Conservation (phyloP, 2,329 filamentous ascomycete genomes). For the Ophiostoma fasciatum region DNA sequence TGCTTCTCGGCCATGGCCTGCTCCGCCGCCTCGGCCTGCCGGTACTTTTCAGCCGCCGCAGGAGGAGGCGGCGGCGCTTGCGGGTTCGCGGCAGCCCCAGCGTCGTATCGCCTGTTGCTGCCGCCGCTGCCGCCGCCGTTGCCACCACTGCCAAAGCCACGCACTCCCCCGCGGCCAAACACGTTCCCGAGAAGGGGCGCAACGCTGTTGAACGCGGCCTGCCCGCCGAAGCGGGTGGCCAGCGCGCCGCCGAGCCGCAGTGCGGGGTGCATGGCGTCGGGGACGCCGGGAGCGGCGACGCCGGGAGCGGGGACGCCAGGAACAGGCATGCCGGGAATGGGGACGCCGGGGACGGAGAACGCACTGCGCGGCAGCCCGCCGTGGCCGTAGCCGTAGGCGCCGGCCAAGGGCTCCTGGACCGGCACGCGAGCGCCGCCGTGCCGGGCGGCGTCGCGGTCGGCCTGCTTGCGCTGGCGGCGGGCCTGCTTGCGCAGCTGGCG, state of each 20-base stretch:
- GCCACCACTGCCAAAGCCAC: slow-evolving; percentile 5
- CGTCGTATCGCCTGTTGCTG: slow-evolving; percentile 16
- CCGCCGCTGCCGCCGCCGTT: slow-evolving; percentile 2
- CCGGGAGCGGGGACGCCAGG: not conserved
- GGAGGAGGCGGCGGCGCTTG: too few relatives aligned
- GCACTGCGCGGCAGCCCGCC: too few relatives aligned
- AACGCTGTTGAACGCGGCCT: not conserved
- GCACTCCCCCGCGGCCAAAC: slow-evolving; percentile 4
- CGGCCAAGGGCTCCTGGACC: not conserved
- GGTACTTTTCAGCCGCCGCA: slow-evolving; percentile 25
- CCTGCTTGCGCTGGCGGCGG: not conserved
- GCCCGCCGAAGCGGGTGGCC: not conserved
- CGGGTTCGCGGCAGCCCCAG: too few relatives aligned
- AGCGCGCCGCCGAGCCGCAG: slow-evolving; percentile 1
- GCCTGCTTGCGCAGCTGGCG: not conserved
- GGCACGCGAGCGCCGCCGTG: not conserved
- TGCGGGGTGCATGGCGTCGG: not conserved
- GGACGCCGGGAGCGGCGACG: not conserved
- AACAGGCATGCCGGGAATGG: not conserved
- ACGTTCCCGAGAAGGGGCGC: slow-evolving; percentile 1
- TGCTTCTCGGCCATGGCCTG: slow-evolving; percentile 19
- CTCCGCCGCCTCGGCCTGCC: slow-evolving; percentile 20
- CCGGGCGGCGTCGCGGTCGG: not conserved
- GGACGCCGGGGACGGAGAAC: not conserved
- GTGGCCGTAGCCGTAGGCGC: not conserved